Evolutionary conservation across 1,284 basidiomycete genomes (phyloP), one percentile per base, ranked within the genome.

Genomic region (Boletellus deceptivus): DNA sequence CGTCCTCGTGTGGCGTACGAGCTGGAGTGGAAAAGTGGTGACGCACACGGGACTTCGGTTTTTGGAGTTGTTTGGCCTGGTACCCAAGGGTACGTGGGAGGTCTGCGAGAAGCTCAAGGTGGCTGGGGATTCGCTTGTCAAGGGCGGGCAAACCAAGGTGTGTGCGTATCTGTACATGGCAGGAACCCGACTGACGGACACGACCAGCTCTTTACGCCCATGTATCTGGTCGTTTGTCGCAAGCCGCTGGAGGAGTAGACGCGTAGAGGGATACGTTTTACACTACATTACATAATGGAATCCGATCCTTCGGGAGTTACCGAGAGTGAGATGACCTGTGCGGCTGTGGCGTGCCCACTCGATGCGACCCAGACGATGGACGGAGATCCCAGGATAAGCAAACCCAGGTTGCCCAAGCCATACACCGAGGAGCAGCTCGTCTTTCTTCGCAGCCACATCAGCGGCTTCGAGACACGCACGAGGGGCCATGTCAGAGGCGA

Each of bases 31-130:
- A 43, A 86, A 84, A 68, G 71, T 93, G 43, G 79, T 96, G 52
- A 95, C 90, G 43, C 94, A 97, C 68, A 89, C 84, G 54, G 81
- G 80, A 1, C 78, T 98, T 44, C 83, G 86, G 72, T 45, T 86
- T 4, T 73, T 97, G 64, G 96, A 99, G 76, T 76, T 80, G 68
- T 2, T 93, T 35, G 84, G 91, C 3, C 38, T 98, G 11, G 76
- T 94, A 6, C 96, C 97, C 46, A 94, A 96, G 78, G 97, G 96
- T 37, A 99, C 97, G 0, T 85, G 79, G 68, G 85, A 92, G 55
- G 93, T 98, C 45, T 92, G 92, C 56, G 93, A 96, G 75, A 82
- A 86, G 46, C 76, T 98, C 58, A 94, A 93, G 72, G 72, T 89
- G 34, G 95, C 96, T 8, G 88, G 78, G 17, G 82, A 85, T 38